These are phyloP conservation scores for Tillandsia fasciculata DNA, from an alignment of 176 grass and related monocot species.

Conservation along the genomic window DNA sequence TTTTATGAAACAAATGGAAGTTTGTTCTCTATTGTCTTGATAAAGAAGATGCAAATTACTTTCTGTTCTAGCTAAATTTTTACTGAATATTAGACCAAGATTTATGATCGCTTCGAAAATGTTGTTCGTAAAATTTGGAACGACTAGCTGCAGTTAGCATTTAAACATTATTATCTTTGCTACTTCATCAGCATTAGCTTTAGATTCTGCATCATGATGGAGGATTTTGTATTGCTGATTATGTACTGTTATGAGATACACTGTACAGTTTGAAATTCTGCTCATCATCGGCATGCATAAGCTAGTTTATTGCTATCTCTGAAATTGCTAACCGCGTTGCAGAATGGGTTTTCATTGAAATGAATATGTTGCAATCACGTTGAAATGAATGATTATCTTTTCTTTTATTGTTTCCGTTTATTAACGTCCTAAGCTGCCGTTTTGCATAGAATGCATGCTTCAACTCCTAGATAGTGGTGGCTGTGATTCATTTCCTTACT, in stretches of 20 bases:
- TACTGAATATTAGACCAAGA: background rate
- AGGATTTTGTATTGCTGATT: background rate
- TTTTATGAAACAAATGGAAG: background rate
- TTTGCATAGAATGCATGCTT: too few relatives aligned
- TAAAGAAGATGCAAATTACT: background rate
- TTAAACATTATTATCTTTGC: background rate
- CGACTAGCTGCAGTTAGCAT: background rate
- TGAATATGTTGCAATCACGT: too few relatives aligned
- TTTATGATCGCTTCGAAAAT: background rate
- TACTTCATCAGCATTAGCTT: background rate
- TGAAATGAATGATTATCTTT: too few relatives aligned
- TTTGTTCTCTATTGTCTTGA: background rate
- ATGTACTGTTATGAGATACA: background rate
- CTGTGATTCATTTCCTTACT: too few relatives aligned
- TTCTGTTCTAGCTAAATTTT: background rate
- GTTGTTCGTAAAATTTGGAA: background rate
- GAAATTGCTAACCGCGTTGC: background rate
- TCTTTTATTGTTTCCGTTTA: too few relatives aligned
- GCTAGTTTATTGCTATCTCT: background rate
- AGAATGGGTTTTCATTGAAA: background rate
- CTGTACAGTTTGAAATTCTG: background rate
- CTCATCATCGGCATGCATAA: background rate
- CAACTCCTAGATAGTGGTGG: too few relatives aligned
- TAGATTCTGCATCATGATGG: background rate
- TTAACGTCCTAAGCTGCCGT: too few relatives aligned